Evolutionary conservation across 176 grass and related monocot species (phyloP).

Genomic region (Eragrostis curvula): DNA sequence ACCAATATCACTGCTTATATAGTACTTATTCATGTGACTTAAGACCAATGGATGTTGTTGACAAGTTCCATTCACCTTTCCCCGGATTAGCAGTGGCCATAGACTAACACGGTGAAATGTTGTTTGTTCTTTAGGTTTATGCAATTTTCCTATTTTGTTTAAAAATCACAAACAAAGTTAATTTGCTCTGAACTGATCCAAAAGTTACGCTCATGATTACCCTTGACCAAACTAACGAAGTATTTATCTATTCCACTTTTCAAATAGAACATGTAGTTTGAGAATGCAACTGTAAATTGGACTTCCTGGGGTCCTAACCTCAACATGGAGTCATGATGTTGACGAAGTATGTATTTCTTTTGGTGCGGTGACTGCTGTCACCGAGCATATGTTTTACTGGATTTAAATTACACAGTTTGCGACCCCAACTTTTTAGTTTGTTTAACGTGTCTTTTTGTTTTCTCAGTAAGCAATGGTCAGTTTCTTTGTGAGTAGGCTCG

Average conservation of each 20-base stretch:
- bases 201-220: not conserved
- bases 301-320: not conserved
- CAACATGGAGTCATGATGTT: not conserved
- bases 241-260: conserved; percentile 13
- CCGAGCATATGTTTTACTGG: conserved; percentile 13
- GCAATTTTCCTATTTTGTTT: not conserved
- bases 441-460: conserved; percentile 2
- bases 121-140: not conserved
- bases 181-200: conserved; percentile 8
- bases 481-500: conserved; percentile 34
- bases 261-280: not conserved
- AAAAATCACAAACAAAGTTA: not conserved
- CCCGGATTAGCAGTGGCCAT: not conserved
- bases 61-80: not conserved
- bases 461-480: conserved; percentile 21
- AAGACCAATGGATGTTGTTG: too few relatives aligned
- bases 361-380: conserved; percentile 11
- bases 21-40: too few relatives aligned
- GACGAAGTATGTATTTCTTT: conserved; percentile 19
- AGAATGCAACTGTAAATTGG: conserved; percentile 7
- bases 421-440: not conserved
- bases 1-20: too few relatives aligned
- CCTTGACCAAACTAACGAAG: not conserved
- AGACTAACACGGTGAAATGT: not conserved
- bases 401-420: not conserved